Evolutionary conservation across 2,329 filamentous ascomycete genomes (phyloP).

Genomic region (Cordyceps javanica): DNA sequence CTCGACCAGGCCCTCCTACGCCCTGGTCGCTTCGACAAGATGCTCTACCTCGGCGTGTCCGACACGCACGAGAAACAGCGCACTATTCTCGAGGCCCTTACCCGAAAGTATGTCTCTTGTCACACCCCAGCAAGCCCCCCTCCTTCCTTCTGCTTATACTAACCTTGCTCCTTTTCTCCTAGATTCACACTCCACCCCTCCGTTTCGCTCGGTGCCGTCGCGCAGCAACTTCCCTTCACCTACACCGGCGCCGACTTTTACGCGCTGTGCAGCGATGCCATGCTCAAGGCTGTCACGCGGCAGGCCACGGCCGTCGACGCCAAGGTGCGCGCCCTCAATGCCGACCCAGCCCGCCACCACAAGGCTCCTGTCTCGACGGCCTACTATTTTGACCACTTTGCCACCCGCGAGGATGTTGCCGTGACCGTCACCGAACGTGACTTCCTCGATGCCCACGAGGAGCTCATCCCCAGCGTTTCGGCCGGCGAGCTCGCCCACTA

Average conservation of each 20-base stretch:
- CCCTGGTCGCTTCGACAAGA: conserved; percentile 93
- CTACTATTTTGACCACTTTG: conserved; percentile 92
- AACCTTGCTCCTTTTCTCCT: conserved; percentile 13
- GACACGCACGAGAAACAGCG: conserved; percentile 96
- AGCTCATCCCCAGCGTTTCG: conserved; percentile 91
- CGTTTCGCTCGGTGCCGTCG: conserved; percentile 68
- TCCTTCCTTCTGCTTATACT: background rate
- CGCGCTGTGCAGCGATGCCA: conserved; percentile 92
- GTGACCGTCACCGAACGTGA: conserved; percentile 88
- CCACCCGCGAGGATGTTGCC: conserved; percentile 72
- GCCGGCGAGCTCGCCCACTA: conserved; percentile 90
- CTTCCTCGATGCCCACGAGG: conserved; percentile 72
- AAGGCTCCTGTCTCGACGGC: conserved; percentile 66
- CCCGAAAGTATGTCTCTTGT: conserved; percentile 65
- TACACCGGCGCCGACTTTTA: conserved; percentile 98
- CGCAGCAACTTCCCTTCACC: conserved; percentile 78
- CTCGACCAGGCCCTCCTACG: conserved; percentile 84
- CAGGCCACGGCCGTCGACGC: conserved; percentile 78
- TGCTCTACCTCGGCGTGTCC: conserved; percentile 93
- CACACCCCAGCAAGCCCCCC: background rate
- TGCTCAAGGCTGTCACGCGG: conserved; percentile 96
- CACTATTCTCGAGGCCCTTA: conserved; percentile 88
- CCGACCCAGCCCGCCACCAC: conserved; percentile 25
- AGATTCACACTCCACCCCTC: conserved; percentile 80
- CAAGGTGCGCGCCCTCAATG: conserved; percentile 69